These are phyloP conservation scores for Raddia guianensis DNA, from an alignment of 176 grass and related monocot species.

Conservation along the genomic window DNA sequence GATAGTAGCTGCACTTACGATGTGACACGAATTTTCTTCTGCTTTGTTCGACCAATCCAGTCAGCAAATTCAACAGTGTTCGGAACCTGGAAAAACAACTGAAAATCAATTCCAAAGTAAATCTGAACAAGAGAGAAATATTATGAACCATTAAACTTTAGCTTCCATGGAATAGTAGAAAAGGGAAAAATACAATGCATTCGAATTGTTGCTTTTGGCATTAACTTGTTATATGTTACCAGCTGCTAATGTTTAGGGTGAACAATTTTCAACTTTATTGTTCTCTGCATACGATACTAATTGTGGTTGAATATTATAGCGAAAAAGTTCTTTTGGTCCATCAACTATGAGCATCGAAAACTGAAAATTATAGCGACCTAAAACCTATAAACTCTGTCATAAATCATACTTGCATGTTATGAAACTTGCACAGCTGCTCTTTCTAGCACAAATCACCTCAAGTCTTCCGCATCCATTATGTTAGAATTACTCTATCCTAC, in stretches of 20 bases:
- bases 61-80: slow-evolving; percentile 98
- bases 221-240: slow-evolving; percentile 15
- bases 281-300: slow-evolving; percentile 13
- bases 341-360: too few relatives aligned
- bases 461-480: slow-evolving; percentile 22
- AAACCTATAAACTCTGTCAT: slow-evolving; percentile 27
- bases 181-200: slow-evolving; percentile 18
- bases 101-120: slow-evolving; percentile 36
- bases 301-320: neutral
- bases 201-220: slow-evolving; percentile 25
- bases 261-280: slow-evolving; percentile 11
- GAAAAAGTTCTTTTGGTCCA: too few relatives aligned
- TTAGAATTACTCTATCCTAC: neutral
- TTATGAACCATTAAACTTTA: slow-evolving; percentile 25
- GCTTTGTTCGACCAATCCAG: slow-evolving; percentile 98
- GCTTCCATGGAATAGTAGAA: slow-evolving; percentile 4
- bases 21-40: slow-evolving; percentile 93
- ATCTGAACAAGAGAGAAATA: slow-evolving; percentile 2
- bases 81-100: slow-evolving; percentile 64
- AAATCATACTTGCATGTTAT: neutral
- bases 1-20: slow-evolving; percentile 50
- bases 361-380: neutral
- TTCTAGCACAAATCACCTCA: neutral
- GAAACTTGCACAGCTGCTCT: slow-evolving; percentile 14
- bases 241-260: neutral